Base-by-base conservation (phyloP, 2,329 filamentous ascomycete species). In the Fusarium irregulare region DNA sequence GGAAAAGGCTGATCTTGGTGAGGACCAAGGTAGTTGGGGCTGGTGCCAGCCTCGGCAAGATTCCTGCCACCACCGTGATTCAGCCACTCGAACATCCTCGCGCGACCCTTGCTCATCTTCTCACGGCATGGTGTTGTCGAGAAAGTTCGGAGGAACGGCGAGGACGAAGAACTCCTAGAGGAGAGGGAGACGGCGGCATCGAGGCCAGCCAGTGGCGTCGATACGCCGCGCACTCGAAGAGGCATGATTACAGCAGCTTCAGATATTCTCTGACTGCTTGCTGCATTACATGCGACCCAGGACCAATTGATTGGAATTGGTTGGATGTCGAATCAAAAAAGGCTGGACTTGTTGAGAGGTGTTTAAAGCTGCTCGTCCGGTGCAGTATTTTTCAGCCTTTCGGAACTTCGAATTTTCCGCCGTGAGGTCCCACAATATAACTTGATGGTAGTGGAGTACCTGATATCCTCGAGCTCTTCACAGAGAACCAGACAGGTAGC, bases 1-100 rank as follows among this genome's bases (percentile, higher is more conserved):
- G 93, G 93, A 71, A 96, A 97, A 0, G 93, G 93, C 64, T 81
- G 79, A 78, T 85, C 74, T 50, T 72, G 76, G 70, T 74, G 68
- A 41, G 74, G 74, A 14, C 78, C 76, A 3, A 86, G 71, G 68
- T 85, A 85, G 56, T 76, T 78, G 3, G 80, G 78, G 6, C 73
- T 70, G 20, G 61, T 68, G 28, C 68, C 68, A 6, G 73, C 65
- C 64, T 77, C 71, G 7, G 72, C 65, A 12, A 80, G 48, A 27
- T 65, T 59, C 12, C 61, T 62, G 28, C 78, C 78, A 7, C 72
- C 53, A 4, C 60, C 60, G 3, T 71, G 75, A 12, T 77, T 75
- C 30, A 82, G 64, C 82, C 82, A 85, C 7, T 76, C 61, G 28
- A 78, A 77, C 77, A 85, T 83, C 37, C 64, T 61, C 60, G 78